Evolutionary conservation across 805 yeast genomes (phyloP), one percentile per base, ranked within the genome.

Genomic region (Cyberlindnera euphorbiae): DNA sequence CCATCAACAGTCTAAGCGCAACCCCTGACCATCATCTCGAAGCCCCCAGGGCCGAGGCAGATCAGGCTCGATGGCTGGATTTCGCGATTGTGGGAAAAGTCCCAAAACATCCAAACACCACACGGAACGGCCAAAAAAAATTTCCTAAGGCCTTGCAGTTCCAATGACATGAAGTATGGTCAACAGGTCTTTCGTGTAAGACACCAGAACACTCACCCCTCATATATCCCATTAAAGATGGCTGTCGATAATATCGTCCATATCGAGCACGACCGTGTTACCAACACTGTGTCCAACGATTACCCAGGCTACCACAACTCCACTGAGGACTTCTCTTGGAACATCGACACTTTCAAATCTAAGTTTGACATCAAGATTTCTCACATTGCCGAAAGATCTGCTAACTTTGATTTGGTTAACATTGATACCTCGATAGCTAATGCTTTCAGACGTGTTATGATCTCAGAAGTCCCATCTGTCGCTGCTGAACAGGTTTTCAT

Each of bases 361-460:
- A 56, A 63, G 14, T 78, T 84, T 49, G 78, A 78, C 42, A 75
- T 90, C 44, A 67, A 80, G 42, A 76, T 90, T 46, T 66, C 79
- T 7, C 74, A 77, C 52, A 63, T 80, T 41, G 69, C 75, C 30
- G 82, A 79, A 41, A 73, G 89, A 58, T 71, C 64, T 32, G 87
- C 90, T 39, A 87, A 86, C 60, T 93, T 93, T 53, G 98, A 93
- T 60, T 67, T 93, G 46, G 64, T 84, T 39, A 81, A 86, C 52
- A 64, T 89, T 34, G 98, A 93, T 60, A 84, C 97, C 2, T 85
- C 97, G 10, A 68, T 93, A 39, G 89, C 97, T 30, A 93, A 93
- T 66, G 97, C 98, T 0, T 88, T 90, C 64, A 81, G 98, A 58
- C 82, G 98, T 56, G 84, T 93, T 52, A 89, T 93, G 97, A 79